Conservation (phyloP, 1,139 yeast species). For the Yamadazyma spencermartinsiae region DNA sequence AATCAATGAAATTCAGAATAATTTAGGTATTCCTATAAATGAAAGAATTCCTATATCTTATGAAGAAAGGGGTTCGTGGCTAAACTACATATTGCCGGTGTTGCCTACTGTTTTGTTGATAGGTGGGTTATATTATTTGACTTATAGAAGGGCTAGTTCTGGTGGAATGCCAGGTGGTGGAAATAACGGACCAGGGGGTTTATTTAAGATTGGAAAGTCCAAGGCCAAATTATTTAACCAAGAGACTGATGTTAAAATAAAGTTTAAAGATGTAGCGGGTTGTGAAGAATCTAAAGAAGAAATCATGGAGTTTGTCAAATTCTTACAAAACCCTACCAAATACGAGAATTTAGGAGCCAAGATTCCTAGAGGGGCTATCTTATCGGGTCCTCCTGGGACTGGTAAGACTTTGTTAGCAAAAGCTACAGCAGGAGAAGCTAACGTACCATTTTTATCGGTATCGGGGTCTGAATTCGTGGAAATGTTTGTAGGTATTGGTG, state of each 20-base stretch:
- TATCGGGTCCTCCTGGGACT: slow-evolving; percentile 86
- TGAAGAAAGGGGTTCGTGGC: slow-evolving; percentile 58
- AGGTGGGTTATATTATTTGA: slow-evolving; percentile 71
- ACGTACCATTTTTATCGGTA: slow-evolving; percentile 79
- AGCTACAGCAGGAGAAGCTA: slow-evolving; percentile 87
- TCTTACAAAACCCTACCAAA: slow-evolving; percentile 69
- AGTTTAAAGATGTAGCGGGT: slow-evolving; percentile 81
- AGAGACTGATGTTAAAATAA: slow-evolving; percentile 69
- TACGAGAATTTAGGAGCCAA: slow-evolving; percentile 80
- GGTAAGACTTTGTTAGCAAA: slow-evolving; percentile 81
- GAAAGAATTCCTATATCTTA: slow-evolving; percentile 67
- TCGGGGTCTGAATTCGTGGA: slow-evolving; percentile 81
- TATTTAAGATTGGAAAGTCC: slow-evolving; percentile 64
- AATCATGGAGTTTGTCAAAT: slow-evolving; percentile 81
- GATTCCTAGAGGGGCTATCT: slow-evolving; percentile 80
- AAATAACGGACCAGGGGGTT: slow-evolving; percentile 57
- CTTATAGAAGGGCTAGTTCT: slow-evolving; percentile 55
- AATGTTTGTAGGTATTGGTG: slow-evolving; percentile 86
- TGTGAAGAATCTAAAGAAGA: slow-evolving; percentile 83
- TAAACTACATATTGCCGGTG: slow-evolving; percentile 57
- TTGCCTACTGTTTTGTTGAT: slow-evolving; percentile 70
- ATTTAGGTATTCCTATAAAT: slow-evolving; percentile 56
- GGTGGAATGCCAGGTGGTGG: slow-evolving; percentile 43
- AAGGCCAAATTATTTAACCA: slow-evolving; percentile 72
- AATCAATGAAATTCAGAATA: slow-evolving; percentile 60